These are phyloP conservation scores for Blumeriella jaapii DNA, from an alignment of 2,329 filamentous ascomycete species.

Conservation along the genomic window DNA sequence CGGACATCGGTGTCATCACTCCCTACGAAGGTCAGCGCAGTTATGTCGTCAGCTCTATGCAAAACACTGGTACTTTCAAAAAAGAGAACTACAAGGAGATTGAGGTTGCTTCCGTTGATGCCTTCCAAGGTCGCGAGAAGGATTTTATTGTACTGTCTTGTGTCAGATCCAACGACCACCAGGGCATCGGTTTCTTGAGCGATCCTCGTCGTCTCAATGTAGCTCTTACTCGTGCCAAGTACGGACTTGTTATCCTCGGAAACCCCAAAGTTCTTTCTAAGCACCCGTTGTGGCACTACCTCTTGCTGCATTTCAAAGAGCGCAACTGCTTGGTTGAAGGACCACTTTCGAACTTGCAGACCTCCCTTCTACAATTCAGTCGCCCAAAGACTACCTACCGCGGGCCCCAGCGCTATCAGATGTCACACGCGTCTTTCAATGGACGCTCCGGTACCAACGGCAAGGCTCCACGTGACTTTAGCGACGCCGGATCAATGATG, in stretches of 20 bases:
- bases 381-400: slow-evolving; percentile 88
- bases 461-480: slow-evolving; percentile 25
- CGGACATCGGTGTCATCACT: slow-evolving; percentile 93
- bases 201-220: slow-evolving; percentile 96
- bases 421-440: slow-evolving; percentile 48
- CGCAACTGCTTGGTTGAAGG: slow-evolving; percentile 92
- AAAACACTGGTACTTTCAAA: slow-evolving; percentile 92
- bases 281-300: slow-evolving; percentile 94
- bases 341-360: slow-evolving; percentile 88
- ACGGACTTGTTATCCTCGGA: slow-evolving; percentile 88
- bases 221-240: slow-evolving; percentile 91
- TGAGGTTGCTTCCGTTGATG: slow-evolving; percentile 94
- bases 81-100: slow-evolving; percentile 99
- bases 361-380: slow-evolving; percentile 88
- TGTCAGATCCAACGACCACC: slow-evolving; percentile 96
- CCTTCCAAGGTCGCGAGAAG: slow-evolving; percentile 97
- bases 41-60: slow-evolving; percentile 99
- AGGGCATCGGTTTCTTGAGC: slow-evolving; percentile 97
- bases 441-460: slow-evolving; percentile 24
- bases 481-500: slow-evolving; percentile 75
- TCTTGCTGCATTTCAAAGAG: slow-evolving; percentile 94
- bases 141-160: slow-evolving; percentile 98
- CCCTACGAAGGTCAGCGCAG: slow-evolving; percentile 97
- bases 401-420: slow-evolving; percentile 75
- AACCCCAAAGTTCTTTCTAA: slow-evolving; percentile 97